Conservation (phyloP, 805 yeast species). For the baker's yeast (Saccharomyces cerevisiae) region DNA sequence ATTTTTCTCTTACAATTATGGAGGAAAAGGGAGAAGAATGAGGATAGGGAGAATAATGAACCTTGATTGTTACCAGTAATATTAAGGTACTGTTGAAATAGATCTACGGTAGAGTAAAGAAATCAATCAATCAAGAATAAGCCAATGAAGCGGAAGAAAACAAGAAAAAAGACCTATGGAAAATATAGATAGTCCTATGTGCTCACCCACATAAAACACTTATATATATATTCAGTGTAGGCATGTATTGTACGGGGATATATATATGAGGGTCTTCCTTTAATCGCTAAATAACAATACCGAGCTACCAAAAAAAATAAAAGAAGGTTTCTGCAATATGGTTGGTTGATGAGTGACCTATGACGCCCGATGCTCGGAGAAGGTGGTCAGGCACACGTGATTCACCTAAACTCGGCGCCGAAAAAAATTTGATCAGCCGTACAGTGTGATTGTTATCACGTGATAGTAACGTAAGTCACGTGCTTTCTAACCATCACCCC, state of each 20-base stretch:
- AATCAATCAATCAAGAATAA: not conserved
- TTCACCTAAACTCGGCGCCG: not conserved
- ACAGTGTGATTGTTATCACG: not conserved
- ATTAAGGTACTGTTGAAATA: not conserved
- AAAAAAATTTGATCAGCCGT: not conserved
- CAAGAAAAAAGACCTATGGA: not conserved
- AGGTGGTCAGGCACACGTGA: not conserved
- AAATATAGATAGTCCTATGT: not conserved
- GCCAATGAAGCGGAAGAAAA: not conserved
- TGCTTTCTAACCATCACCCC: not conserved
- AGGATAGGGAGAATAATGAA: not conserved
- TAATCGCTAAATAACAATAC: not conserved
- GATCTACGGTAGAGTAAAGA: not conserved
- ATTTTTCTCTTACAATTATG: conserved; percentile 9
- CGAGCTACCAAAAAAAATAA: not conserved
- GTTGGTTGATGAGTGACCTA: not conserved
- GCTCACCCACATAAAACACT: not conserved
- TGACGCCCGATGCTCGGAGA: not conserved
- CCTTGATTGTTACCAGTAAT: not conserved
- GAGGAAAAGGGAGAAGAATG: not conserved
- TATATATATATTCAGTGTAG: not conserved
- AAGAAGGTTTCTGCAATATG: not conserved
- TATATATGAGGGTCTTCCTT: not conserved
- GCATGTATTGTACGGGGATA: not conserved
- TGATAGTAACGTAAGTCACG: too few relatives aligned